Evolutionary conservation across 2,329 filamentous ascomycete species (phyloP), one percentile per base, ranked within the genome.

Genomic region (Fusarium veterinarium): DNA sequence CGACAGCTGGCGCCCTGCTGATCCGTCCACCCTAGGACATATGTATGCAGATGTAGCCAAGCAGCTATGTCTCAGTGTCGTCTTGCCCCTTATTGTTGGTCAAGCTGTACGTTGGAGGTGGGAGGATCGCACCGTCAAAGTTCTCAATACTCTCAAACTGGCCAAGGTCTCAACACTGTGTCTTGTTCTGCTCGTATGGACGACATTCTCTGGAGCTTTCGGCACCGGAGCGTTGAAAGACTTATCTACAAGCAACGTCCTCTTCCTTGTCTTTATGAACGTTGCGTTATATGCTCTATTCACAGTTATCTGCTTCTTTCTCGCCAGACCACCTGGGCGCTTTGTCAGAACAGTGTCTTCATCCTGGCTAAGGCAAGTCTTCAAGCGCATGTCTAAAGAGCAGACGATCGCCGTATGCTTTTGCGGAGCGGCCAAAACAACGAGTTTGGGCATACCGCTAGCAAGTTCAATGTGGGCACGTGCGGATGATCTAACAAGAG

Each of bases 351-450:
- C 25, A 12, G 52, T 49, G 2, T 52, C 71, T 12, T 76, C 78
- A 25, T 77, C 60, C 13, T 61, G 76, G 48, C 49, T 85, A 40
- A 84, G 84, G 60, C 68, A 75, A 4, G 53, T 71, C 17, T 60
- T 85, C 6, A 80, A 85, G 40, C 89, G 86, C 75, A 84, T 92
- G 78, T 81, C 86, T 1, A 87, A 86, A 41, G 86, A 88, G 64
- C 89, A 93, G 74, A 88, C 91, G 1, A 88, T 93, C 55, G 91
- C 92, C 1, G 88, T 93, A 19, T 93, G 91, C 74, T 93, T 93
- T 80, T 93, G 91, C 75, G 91, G 90, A 31, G 91, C 92, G 0
- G 91, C 91, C 19, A 94, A 94, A 80, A 93, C 91, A 6, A 91
- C 91, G 3, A 90, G 89, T 6, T 84, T 94, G 64, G 91, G 91